These are phyloP conservation scores for Pugionium dolabratum DNA, from an alignment of 345 rosid genomes.

Conservation along the genomic window DNA sequence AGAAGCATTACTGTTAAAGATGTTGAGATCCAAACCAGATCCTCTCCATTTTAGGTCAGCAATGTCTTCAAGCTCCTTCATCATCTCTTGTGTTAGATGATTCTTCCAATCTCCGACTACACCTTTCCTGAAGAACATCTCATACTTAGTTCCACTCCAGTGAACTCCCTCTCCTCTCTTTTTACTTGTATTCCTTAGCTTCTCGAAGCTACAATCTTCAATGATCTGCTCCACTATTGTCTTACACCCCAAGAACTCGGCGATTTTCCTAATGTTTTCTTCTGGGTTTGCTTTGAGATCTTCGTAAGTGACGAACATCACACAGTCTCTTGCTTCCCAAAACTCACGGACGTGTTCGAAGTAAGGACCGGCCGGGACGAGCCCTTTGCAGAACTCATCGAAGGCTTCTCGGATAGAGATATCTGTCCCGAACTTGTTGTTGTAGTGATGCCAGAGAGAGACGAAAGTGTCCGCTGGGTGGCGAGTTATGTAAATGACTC, in stretches of 20 bases:
- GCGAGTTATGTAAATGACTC: slow-evolving; percentile 37
- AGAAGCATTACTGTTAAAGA: slow-evolving; percentile 15
- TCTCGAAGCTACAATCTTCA: slow-evolving; percentile 47
- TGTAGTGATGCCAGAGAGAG: slow-evolving; percentile 41
- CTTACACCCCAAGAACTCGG: slow-evolving; percentile 47
- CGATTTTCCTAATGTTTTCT: slow-evolving; percentile 35
- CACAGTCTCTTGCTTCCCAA: slow-evolving; percentile 40
- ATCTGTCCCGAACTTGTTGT: slow-evolving; percentile 32
- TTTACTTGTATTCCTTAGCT: slow-evolving; percentile 39
- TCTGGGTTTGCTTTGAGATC: slow-evolving; percentile 38
- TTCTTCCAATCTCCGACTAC: slow-evolving; percentile 50
- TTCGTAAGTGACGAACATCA: slow-evolving; percentile 46
- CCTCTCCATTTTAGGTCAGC: slow-evolving; percentile 34
- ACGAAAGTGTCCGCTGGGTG: slow-evolving; percentile 42
- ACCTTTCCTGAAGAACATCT: slow-evolving; percentile 46
- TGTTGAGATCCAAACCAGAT: slow-evolving; percentile 38
- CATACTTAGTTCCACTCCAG: slow-evolving; percentile 29
- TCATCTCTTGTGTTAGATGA: slow-evolving; percentile 43
- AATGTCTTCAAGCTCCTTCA: slow-evolving; percentile 34
- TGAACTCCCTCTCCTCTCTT: slow-evolving; percentile 31
- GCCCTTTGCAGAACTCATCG: slow-evolving; percentile 43
- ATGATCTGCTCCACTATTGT: slow-evolving; percentile 33
- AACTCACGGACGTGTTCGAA: slow-evolving; percentile 46
- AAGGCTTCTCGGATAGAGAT: slow-evolving; percentile 41
- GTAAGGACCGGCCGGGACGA: slow-evolving; percentile 37